phyloP scores from a whole-genome alignment of 164 flowering plant genomes.

The Liriodendron chinense region DNA sequence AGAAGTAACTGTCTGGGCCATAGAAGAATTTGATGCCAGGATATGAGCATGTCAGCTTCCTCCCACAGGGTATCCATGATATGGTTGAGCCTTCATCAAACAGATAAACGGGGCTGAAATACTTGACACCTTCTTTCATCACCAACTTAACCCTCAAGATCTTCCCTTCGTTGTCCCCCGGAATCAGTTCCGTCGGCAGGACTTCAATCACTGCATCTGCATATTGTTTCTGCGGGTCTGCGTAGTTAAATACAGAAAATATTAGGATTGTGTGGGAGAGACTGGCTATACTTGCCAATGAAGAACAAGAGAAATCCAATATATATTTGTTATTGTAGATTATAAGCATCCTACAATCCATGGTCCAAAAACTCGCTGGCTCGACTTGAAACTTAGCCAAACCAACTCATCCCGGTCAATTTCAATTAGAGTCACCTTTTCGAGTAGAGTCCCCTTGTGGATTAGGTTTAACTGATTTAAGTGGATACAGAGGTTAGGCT shows the following conservation, averaged over 20 bases:
- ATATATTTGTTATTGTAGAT: no score
- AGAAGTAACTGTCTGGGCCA: conserved; percentile 82
- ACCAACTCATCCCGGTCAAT: neutral
- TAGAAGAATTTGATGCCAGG: conserved; percentile 93
- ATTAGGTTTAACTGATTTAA: neutral
- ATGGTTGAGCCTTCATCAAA: conserved; percentile 96
- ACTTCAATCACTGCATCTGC: conserved; percentile 99
- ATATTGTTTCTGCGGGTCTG: conserved; percentile 96
- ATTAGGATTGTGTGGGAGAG: neutral
- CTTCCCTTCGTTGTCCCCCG: conserved; percentile 87
- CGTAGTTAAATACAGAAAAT: conserved; percentile 9
- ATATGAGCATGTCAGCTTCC: conserved; percentile 95
- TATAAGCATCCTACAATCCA: no score
- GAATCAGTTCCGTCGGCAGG: conserved; percentile 84
- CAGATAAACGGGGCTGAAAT: conserved; percentile 84
- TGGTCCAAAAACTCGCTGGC: no score
- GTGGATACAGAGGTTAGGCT: neutral
- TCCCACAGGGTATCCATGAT: conserved; percentile 97
- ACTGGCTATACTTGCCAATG: neutral
- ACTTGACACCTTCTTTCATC: conserved; percentile 86
- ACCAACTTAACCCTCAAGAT: conserved; percentile 81
- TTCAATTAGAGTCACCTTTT: no score
- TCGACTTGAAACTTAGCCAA: no score
- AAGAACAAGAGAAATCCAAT: no score
- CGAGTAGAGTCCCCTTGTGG: neutral